These are phyloP conservation scores for Sugiyamaella japonica DNA, from an alignment of 1,139 yeast species.

Conservation along the genomic window DNA sequence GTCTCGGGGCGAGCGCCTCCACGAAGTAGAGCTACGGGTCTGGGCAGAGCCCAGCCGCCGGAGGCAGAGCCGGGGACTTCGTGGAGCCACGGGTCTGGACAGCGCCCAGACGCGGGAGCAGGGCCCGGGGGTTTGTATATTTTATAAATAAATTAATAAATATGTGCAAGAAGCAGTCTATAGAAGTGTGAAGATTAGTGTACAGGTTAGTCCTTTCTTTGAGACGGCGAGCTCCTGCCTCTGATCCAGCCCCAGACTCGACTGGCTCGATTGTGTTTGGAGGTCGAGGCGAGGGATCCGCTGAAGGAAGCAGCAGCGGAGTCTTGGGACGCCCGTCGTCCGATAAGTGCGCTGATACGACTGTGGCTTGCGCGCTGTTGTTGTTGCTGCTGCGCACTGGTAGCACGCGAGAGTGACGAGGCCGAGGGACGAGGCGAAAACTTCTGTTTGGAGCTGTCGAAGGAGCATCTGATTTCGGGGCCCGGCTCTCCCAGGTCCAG, in stretches of 20 bases:
- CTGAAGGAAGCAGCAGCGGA: conserved; percentile 4
- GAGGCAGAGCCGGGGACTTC: neutral
- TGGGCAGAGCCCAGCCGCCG: neutral
- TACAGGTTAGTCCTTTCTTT: conserved; percentile 3
- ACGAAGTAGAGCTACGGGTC: neutral
- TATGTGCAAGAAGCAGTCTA: conserved; percentile 3
- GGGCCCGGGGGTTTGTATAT: too few relatives aligned
- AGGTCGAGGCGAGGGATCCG: neutral
- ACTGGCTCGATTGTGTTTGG: conserved; percentile 18
- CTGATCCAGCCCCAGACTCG: conserved; percentile 33
- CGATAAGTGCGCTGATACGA: conserved; percentile 14
- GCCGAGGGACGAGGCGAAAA: neutral
- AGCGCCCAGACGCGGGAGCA: conserved; percentile 9
- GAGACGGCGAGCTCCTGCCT: conserved; percentile 14
- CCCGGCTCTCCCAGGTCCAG: conserved; percentile 37
- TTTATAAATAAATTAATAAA: conserved; percentile 11
- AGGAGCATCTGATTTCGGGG: conserved; percentile 31
- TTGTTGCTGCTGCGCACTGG: neutral
- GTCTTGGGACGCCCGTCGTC: conserved; percentile 17
- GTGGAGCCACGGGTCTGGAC: conserved; percentile 9
- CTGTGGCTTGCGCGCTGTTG: neutral
- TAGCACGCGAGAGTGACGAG: conserved; percentile 8
- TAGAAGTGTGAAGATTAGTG: neutral
- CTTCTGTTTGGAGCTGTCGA: conserved; percentile 16
- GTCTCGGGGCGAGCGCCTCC: too few relatives aligned